Percentiles rank a stretch among this genome's conserved stretches.
phyloP scores from a whole-genome alignment of 768 basidiomycete genomes.

The Punctularia strigosozonata region DNA sequence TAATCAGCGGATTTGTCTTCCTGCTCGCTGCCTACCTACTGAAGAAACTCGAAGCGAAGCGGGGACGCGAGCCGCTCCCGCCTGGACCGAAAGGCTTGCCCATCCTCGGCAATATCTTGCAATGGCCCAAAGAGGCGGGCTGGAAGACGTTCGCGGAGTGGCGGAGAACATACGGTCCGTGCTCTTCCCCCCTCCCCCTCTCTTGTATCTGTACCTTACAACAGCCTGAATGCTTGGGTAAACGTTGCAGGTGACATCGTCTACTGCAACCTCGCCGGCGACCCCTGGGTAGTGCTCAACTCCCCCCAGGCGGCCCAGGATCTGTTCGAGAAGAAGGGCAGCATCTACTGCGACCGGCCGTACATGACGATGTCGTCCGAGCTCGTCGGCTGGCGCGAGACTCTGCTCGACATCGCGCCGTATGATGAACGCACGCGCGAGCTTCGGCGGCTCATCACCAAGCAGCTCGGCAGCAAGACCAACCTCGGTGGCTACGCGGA shows the following conservation, averaged over 20 bases:
- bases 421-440: conserved; percentile 29
- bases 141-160: conserved; percentile 15
- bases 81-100: conserved; percentile 17
- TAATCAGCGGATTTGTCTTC: conserved; percentile 2
- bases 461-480: conserved; percentile 28
- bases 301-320: conserved; percentile 8
- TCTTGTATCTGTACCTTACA: background rate
- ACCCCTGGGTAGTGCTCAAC: conserved; percentile 19
- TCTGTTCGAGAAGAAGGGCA: conserved; percentile 45
- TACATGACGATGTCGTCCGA: conserved; percentile 26
- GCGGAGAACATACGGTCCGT: conserved; percentile 17
- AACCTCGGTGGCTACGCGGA: conserved; percentile 19
- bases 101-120: conserved; percentile 16
- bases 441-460: conserved; percentile 28
- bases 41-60: conserved; percentile 5
- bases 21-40: background rate
- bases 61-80: conserved; percentile 17
- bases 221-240: too few species aligned
- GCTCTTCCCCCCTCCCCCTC: background rate
- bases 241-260: conserved; percentile 18
- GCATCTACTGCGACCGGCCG: conserved; percentile 60
- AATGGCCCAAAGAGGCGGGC: conserved; percentile 14
- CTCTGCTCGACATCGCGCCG: conserved; percentile 24
- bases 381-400: conserved; percentile 8
- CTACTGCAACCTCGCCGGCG: conserved; percentile 13